Evolutionary conservation across 1,284 basidiomycete genomes (phyloP), one percentile per base, ranked within the genome.

Genomic region (Trichosporon asahii): DNA sequence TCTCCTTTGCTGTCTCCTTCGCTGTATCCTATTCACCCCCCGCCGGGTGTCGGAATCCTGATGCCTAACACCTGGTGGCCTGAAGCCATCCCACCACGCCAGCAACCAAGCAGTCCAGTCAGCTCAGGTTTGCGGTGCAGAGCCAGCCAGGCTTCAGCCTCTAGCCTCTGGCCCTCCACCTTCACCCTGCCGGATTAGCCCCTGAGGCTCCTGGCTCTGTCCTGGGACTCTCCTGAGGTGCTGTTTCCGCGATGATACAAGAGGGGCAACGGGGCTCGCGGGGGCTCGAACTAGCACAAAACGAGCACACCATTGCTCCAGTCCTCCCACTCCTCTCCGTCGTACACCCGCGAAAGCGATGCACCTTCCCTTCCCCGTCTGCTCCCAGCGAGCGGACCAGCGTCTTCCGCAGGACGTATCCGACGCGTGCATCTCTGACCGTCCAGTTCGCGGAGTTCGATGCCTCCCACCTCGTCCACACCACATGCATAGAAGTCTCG

Each of bases 181-280:
- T 18, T 44, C 40, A 44, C 15, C 15, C 40, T n/a, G 15, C 15
- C 35, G 7, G 31, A 12, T 8, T 37, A 3, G 40, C 40, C 40
- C 49, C 49, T 53, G 49, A 25, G n/a, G 23, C 49, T 21, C 49
- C 49, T 25, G 49, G 49, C 11, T 7, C 21, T 23, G 11, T 44
- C 40, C 40, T 44, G 40, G 40, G 5, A 18, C 18, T 44, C 40
- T 44, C 40, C 40, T 44, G 40, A 44, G 18, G 40, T 44, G 40
- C 40, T 18, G 49, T 53, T 53, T 53, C 49, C 49, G 49, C 49
- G 49, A 53, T 53, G 49, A 53, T 53, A 53, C 49, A 53, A 53
- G 21, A 53, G 49, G 49, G 49, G 44, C 37, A 7, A 12, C 37
- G 7, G 37, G 37, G 40, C 40, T 44, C 3, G 18, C 40, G 40